Evolutionary conservation across 2,329 filamentous ascomycete genomes (phyloP), one percentile per base, ranked within the genome.

Genomic region (Triangularia verruculosa): DNA sequence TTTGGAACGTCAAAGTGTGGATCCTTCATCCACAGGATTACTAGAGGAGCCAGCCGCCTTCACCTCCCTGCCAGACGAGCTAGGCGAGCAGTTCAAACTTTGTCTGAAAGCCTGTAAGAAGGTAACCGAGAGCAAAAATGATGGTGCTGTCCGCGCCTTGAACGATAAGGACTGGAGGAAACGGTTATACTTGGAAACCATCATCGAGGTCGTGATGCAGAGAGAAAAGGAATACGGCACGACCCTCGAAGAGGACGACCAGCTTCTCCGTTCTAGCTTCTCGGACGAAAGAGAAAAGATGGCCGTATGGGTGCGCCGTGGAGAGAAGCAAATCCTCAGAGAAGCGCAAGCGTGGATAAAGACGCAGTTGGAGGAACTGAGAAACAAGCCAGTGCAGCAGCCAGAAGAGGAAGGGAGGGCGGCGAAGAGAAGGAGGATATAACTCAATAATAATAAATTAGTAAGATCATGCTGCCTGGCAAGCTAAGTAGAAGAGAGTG

Each of bases 1-100:
- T 55, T 80, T 92, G 15, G 85, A 88, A 68, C 79, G 83, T 25
- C 79, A 83, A 47, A 76, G 80, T 1, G 79, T 79, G 0, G 83
- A 86, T 28, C 82, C 83, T 0, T 79, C 82, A 64, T 71, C 79
- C 0, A 78, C 79, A 11, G 85, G 85, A 20, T 64, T 63, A 22
- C 54, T 74, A 1, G 28, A 54, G 0, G 76, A 73, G 0, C 68
- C 76, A 1, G 76, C 78, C 1, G 69, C 68, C 0, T 73, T 83
- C 9, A 73, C 75, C 4, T 74, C 73, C 25, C 74, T 85, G 30
- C 83, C 84, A 0, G 76, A 79, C 24, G 82, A 85, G 65, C 75
- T 87, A n/a, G 74, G 76, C 8, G 78, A 81, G 59, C 83, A 85
- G 69, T 76, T 86, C 52, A 80, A 82, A 69, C 69, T 72, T 0